Evolutionary conservation across 192 early-diverging fungal genomes (phyloP).

Genomic region (Entomortierella parvispora): DNA sequence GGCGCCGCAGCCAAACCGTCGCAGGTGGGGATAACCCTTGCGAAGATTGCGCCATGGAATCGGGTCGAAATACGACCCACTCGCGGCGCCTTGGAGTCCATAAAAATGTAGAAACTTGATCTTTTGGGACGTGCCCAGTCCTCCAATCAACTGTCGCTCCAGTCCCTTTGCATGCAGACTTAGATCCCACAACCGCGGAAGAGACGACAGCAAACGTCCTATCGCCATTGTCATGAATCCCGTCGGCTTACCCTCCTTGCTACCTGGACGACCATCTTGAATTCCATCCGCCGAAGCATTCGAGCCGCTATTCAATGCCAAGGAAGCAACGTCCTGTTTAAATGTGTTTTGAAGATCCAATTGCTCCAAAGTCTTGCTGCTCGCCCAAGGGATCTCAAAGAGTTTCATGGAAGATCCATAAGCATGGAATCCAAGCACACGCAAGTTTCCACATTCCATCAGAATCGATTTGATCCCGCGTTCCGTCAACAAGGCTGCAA

Average conservation of each 20-base stretch:
- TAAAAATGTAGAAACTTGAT: slow-evolving; percentile 33
- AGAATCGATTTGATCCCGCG: slow-evolving; percentile 11
- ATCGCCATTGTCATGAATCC: slow-evolving; percentile 9
- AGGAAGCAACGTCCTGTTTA: not conserved
- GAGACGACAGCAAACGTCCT: slow-evolving; percentile 5
- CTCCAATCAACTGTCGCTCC: slow-evolving; percentile 8
- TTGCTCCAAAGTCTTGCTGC: slow-evolving; percentile 17
- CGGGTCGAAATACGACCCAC: not conserved
- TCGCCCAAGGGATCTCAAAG: slow-evolving; percentile 27
- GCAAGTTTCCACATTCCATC: not conserved
- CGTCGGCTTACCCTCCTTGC: slow-evolving; percentile 4
- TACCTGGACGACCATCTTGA: not conserved
- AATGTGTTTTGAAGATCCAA: slow-evolving; percentile 32
- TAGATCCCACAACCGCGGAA: slow-evolving; percentile 12
- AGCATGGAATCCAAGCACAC: slow-evolving; percentile 17
- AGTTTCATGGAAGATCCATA: slow-evolving; percentile 13
- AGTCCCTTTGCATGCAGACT: slow-evolving; percentile 19
- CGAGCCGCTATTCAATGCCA: not conserved
- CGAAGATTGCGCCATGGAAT: slow-evolving; percentile 12
- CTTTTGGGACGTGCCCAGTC: not conserved
- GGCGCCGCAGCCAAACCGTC: slow-evolving; percentile 18
- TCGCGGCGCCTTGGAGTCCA: slow-evolving; percentile 12
- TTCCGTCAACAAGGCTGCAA: slow-evolving; percentile 10
- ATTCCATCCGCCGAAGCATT: not conserved
- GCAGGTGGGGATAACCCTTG: slow-evolving; percentile 3